Evolutionary conservation across 176 grass and related monocot genomes (phyloP).

Genomic region (Zoysia pacifica): DNA sequence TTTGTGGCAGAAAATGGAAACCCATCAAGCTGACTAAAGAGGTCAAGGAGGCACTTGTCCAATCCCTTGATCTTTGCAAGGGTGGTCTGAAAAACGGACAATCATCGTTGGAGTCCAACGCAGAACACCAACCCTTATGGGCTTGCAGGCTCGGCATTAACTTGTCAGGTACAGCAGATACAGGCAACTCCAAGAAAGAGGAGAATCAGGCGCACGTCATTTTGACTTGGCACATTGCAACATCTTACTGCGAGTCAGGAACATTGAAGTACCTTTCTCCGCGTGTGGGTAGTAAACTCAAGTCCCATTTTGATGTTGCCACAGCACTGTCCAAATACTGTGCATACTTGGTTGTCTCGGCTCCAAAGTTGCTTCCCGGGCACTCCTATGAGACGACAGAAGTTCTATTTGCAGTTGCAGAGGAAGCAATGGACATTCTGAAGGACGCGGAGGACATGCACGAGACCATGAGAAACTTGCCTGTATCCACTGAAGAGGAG

Average conservation of each 20-base stretch:
- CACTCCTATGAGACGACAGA: not conserved
- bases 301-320: not conserved
- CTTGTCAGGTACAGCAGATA: too few species aligned
- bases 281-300: not conserved
- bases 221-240: conserved; percentile 30
- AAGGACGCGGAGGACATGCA: not conserved
- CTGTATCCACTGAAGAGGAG: not conserved
- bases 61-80: not conserved
- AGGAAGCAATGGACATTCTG: not conserved
- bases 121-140: not conserved
- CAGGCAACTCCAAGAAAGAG: too few species aligned
- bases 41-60: not conserved
- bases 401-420: not conserved
- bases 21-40: not conserved
- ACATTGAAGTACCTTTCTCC: not conserved
- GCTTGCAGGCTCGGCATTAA: not conserved
- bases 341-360: not conserved
- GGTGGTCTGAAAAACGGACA: not conserved
- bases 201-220: not conserved
- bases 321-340: conserved; percentile 12
- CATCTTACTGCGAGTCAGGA: conserved; percentile 10
- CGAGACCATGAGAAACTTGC: not conserved
- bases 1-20: not conserved
- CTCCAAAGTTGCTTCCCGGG: conserved; percentile 1
- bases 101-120: not conserved